Conservation (phyloP, 441 rosid species). For the Cnidoscolus chayamansa region DNA sequence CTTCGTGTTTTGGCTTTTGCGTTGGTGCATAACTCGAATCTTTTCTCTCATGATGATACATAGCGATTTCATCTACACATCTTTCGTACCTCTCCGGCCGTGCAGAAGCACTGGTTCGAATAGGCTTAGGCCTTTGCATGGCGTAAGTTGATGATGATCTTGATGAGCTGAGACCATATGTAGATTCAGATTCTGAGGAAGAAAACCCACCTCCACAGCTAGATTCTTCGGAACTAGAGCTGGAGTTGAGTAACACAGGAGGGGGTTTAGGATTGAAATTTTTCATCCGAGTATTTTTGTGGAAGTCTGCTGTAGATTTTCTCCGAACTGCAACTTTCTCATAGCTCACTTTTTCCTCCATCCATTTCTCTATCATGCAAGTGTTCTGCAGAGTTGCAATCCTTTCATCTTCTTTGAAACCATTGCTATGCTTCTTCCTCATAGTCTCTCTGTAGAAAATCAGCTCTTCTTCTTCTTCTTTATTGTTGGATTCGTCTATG, state of each 20-base stretch:
- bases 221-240: constrained; percentile 75
- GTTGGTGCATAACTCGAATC: constrained; percentile 21
- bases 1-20: constrained; percentile 36
- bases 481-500: constrained; percentile 47
- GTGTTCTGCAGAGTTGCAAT: constrained; percentile 20
- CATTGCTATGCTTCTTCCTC: constrained; percentile 34
- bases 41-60: constrained; percentile 31
- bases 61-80: constrained; percentile 33
- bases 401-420: constrained; percentile 31
- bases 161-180: constrained; percentile 28
- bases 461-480: constrained; percentile 27
- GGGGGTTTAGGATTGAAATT: constrained; percentile 23
- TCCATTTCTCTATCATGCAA: constrained; percentile 34
- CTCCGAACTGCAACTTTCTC: constrained; percentile 31
- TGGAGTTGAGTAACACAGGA: constrained; percentile 45
- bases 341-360: constrained; percentile 34
- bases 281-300: constrained; percentile 21
- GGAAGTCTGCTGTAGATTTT: constrained; percentile 47
- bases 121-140: constrained; percentile 53
- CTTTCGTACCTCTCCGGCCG: constrained; percentile 30
- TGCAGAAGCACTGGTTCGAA: constrained; percentile 35
- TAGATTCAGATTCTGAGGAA: constrained; percentile 62
- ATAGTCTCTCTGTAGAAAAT: constrained; percentile 29
- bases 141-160: background rate
- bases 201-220: constrained; percentile 67